These are phyloP conservation scores for Xylaria hypoxylon DNA, from an alignment of 2,329 filamentous ascomycete species.

Conservation along the genomic window DNA sequence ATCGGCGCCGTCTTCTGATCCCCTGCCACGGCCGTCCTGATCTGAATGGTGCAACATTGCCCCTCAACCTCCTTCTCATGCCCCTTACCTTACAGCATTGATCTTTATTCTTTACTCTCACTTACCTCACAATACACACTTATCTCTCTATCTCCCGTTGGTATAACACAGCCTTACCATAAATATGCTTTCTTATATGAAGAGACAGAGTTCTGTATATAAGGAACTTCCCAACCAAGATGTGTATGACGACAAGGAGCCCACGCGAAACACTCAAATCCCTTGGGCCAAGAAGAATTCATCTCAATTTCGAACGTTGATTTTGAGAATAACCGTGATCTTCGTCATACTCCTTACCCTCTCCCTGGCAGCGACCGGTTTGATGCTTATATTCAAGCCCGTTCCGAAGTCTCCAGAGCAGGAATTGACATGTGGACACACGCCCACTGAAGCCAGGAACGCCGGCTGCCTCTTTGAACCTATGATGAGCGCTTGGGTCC, in stretches of 20 bases:
- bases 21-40: neutral
- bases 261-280: neutral
- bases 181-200: slow-evolving; percentile 1
- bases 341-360: neutral
- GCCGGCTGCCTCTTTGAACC: slow-evolving; percentile 18
- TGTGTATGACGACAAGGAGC: neutral
- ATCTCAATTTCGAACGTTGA: neutral
- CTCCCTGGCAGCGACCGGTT: neutral
- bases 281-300: neutral
- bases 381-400: slow-evolving; percentile 1
- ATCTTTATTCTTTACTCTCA: neutral
- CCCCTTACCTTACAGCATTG: neutral
- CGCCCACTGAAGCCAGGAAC: slow-evolving; percentile 12
- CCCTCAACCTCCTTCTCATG: neutral
- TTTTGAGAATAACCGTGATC: neutral
- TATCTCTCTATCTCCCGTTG: neutral
- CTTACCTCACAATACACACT: too few relatives aligned
- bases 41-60: neutral
- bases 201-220: neutral
- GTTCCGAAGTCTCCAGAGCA: neutral
- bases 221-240: slow-evolving; percentile 5
- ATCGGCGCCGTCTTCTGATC: neutral
- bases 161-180: neutral
- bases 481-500: slow-evolving; percentile 24
- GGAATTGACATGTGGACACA: slow-evolving; percentile 18